Evolutionary conservation across 2,329 filamentous ascomycete genomes (phyloP), one percentile per base, ranked within the genome.

Genomic region (Helotiales sp.): DNA sequence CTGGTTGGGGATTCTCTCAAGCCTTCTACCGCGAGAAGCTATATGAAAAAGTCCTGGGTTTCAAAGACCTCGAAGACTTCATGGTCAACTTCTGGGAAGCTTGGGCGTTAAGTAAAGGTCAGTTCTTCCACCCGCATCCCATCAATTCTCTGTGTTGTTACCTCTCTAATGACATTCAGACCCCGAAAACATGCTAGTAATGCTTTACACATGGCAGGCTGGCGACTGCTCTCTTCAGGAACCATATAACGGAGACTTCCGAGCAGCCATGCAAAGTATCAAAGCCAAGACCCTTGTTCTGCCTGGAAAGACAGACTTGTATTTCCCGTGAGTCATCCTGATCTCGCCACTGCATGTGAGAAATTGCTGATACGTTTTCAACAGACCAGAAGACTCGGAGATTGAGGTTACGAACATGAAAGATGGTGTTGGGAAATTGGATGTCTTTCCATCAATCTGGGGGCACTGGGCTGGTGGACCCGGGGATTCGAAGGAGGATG

Each of bases 1-100:
- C 90, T 1, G 90, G 89, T 0, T 95, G 85, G 89, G 90, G 90
- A 0, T 89, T 93, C 66, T 89, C 85, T 52, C 89, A 93, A 67
- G 81, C 88, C 0, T 93, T 93, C 67, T 93, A 93, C 67, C 81
- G 90, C 1, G 77, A 90, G 63, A 86, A 80, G 69, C 59, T 90
- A n/a, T 87, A 87, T 69, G 82, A 89, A 69, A 85, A 72, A 1
- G 75, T 69, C 0, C 78, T 92, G 8, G 86, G 87, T 0, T 91
- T 81, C 66, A 84, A 85, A 63, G 77, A 83, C 54, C 76, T 93
- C 2, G 88, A 92, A 60, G 84, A 89, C 53, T 93, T 92, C 61
- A 82, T 93, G 78, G 75, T 83, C 6, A 83, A 80, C 12, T 91
- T 90, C 67, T 93, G 90, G 88, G 90, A 93, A 70, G 74, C 75